Percentiles rank a stretch among this genome's conserved stretches.
Evolutionary conservation across 1,139 yeast genomes (phyloP).

Genomic region (Geotrichum histeridarum): DNA sequence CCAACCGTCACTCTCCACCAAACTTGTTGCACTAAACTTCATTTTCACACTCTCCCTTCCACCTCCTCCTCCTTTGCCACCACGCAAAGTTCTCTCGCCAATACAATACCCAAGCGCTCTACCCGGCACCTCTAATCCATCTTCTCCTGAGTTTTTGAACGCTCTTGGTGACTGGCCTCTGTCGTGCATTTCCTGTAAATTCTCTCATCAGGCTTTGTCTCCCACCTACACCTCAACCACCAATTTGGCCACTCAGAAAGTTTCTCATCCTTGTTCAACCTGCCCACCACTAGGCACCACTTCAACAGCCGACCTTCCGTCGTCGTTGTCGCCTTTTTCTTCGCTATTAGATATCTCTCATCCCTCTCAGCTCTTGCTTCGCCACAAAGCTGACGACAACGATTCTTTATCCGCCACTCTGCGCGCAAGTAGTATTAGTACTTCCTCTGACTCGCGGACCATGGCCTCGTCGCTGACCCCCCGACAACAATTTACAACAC

Average conservation of each 20-base stretch:
- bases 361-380: slow-evolving; percentile 4
- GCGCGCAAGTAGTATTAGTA: not conserved
- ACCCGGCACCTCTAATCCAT: no score
- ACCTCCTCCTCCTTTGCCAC: no score
- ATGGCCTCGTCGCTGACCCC: slow-evolving; percentile 10
- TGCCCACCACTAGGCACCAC: not conserved
- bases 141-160: no score
- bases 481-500: not conserved
- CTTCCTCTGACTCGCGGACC: not conserved
- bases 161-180: not conserved
- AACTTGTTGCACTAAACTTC: no score
- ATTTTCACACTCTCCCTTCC: no score
- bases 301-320: not conserved
- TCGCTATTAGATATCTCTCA: not conserved
- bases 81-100: no score
- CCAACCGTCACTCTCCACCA: no score
- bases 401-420: not conserved
- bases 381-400: not conserved
- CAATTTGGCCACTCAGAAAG: slow-evolving; percentile 3
- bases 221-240: slow-evolving; percentile 5
- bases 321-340: not conserved
- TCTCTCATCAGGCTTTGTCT: not conserved
- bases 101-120: no score
- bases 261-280: not conserved
- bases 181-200: not conserved